phyloP scores from a whole-genome alignment of 176 grass and related monocot genomes.

The Bromus sterilis region DNA sequence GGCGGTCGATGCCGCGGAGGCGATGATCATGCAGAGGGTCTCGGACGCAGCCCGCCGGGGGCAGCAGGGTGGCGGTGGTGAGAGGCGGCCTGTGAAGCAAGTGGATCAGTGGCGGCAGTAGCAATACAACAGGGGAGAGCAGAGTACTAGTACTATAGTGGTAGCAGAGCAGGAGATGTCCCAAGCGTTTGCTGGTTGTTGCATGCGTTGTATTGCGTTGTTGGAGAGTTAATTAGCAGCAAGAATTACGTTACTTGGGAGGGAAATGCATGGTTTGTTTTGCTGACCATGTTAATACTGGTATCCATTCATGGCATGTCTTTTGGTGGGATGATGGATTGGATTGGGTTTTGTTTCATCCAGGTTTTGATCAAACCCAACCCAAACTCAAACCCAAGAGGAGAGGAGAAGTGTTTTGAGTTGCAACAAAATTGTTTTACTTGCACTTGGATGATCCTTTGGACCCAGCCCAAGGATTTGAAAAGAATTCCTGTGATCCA shows the following conservation, averaged over 20 bases:
- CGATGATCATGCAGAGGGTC: not conserved
- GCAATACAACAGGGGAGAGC: not conserved
- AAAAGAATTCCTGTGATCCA: no score
- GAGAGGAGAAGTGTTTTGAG: no score
- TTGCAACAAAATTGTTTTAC: no score
- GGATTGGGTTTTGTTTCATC: no score
- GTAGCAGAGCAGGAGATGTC: not conserved
- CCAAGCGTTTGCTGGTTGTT: not conserved
- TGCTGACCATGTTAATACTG: no score
- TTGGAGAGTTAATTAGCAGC: not conserved
- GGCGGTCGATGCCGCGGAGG: not conserved
- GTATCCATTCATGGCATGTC: no score
- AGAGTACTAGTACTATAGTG: not conserved
- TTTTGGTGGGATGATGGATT: no score
- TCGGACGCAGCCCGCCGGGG: not conserved
- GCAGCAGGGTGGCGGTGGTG: not conserved
- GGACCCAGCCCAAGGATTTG: no score
- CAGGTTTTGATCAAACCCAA: no score
- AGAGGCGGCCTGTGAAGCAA: not conserved
- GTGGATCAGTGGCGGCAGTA: not conserved
- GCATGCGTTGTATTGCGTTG: not conserved
- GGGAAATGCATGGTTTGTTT: not conserved
- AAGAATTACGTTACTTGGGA: not conserved
- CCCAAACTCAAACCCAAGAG: no score
- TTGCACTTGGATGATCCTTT: no score